phyloP scores from a whole-genome alignment of 1,139 yeast species.

The Zygoascus meyerae region DNA sequence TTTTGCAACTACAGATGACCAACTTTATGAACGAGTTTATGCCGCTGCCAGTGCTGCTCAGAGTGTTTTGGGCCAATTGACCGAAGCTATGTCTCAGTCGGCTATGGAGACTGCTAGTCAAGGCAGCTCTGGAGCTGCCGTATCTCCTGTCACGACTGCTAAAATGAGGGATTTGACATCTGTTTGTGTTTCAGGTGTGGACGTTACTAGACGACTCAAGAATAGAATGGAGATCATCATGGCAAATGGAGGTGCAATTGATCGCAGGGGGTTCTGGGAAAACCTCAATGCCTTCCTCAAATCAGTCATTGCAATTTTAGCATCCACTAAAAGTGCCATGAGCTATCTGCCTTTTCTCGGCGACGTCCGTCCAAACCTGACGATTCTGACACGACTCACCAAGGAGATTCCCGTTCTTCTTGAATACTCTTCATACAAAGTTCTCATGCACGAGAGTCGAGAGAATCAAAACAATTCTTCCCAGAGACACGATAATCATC shows the following conservation, averaged over 20 bases:
- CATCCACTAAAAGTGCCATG: slow-evolving; percentile 78
- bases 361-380: slow-evolving; percentile 74
- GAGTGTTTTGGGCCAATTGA: slow-evolving; percentile 70
- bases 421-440: slow-evolving; percentile 53
- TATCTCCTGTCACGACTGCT: slow-evolving; percentile 42
- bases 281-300: slow-evolving; percentile 78
- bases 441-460: slow-evolving; percentile 18
- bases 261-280: slow-evolving; percentile 73
- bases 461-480: background rate
- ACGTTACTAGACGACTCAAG: slow-evolving; percentile 63
- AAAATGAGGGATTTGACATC: slow-evolving; percentile 73
- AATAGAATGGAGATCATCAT: slow-evolving; percentile 48
- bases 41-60: slow-evolving; percentile 74
- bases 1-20: slow-evolving; percentile 61
- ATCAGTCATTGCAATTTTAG: slow-evolving; percentile 75
- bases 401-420: slow-evolving; percentile 82
- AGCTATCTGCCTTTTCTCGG: slow-evolving; percentile 71
- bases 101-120: slow-evolving; percentile 49
- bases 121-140: slow-evolving; percentile 10
- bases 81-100: slow-evolving; percentile 66
- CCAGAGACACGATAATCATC: slow-evolving; percentile 11
- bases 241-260: slow-evolving; percentile 43
- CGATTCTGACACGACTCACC: slow-evolving; percentile 77
- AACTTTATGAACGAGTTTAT: slow-evolving; percentile 65
- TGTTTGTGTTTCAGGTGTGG: slow-evolving; percentile 77